Conservation (phyloP, 495 filamentous ascomycete species). For the Podospora pseudocomata region DNA sequence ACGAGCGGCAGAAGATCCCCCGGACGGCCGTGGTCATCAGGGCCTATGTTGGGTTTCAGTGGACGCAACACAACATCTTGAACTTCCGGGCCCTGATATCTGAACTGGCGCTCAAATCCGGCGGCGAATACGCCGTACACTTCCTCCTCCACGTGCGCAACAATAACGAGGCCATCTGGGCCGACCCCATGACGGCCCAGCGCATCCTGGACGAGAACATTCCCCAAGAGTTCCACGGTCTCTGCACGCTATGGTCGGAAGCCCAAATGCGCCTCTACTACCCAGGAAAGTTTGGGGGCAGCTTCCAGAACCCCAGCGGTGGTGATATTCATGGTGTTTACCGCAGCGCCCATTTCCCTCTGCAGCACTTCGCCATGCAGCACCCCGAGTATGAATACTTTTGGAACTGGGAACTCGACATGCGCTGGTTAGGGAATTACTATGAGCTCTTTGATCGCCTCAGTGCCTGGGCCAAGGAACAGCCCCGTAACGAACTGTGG, state of each 20-base stretch:
- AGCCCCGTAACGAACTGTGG: conserved; percentile 84
- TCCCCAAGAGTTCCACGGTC: conserved; percentile 82
- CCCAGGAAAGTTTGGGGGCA: conserved; percentile 65
- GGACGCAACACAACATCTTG: conserved; percentile 63
- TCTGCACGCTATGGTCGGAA: conserved; percentile 91
- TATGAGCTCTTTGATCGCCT: conserved; percentile 86
- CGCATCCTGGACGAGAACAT: conserved; percentile 63
- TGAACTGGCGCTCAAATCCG: conserved; percentile 68
- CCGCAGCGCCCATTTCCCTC: conserved; percentile 81
- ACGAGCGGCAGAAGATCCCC: conserved; percentile 38
- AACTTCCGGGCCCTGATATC: conserved; percentile 77
- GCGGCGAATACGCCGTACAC: conserved; percentile 75
- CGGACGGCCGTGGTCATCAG: conserved; percentile 73
- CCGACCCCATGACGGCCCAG: conserved; percentile 53
- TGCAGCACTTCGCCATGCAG: conserved; percentile 85
- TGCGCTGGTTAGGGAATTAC: conserved; percentile 87
- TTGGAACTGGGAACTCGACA: conserved; percentile 99
- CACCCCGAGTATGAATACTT: conserved; percentile 91
- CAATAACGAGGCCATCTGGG: conserved; percentile 59
- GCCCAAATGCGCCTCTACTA: conserved; percentile 86
- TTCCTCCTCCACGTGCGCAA: conserved; percentile 78
- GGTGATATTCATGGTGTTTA: conserved; percentile 85
- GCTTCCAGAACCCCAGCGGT: conserved; percentile 53
- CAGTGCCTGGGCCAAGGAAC: conserved; percentile 66
- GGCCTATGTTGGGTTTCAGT: conserved; percentile 65